Percentiles rank a stretch among this genome's conserved stretches.
phyloP scores from a whole-genome alignment of 1,284 basidiomycete genomes.

The Papiliotrema laurentii region DNA sequence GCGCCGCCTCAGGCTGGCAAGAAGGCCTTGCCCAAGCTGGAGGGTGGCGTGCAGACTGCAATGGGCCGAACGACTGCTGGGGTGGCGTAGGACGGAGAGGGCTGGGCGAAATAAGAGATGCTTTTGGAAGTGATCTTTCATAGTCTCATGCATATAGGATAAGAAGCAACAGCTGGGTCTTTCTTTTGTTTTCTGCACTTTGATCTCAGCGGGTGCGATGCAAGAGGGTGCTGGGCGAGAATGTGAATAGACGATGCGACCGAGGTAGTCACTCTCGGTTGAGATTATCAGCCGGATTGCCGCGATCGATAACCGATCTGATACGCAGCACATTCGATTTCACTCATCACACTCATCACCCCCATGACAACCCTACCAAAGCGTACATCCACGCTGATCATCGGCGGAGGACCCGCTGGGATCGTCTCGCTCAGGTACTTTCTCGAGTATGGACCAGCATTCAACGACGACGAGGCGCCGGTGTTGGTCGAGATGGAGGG shows the following conservation, averaged over 20 bases:
- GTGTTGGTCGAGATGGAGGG: constrained; percentile 59
- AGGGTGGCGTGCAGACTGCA: constrained; percentile 43
- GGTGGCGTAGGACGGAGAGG: constrained; percentile 12
- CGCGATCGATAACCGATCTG: too few relatives aligned
- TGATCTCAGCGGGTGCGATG: too few relatives aligned
- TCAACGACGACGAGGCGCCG: constrained; percentile 49
- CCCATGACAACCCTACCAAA: constrained; percentile 11
- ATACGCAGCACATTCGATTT: too few relatives aligned
- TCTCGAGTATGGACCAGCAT: constrained; percentile 49
- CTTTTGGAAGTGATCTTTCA: too few relatives aligned
- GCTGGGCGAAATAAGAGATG: too few relatives aligned
- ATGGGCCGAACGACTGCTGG: constrained; percentile 47
- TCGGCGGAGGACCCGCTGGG: constrained; percentile 60
- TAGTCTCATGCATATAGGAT: too few relatives aligned
- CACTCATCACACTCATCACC: neutral
- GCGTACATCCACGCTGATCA: constrained; percentile 37
- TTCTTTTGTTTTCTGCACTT: too few relatives aligned
- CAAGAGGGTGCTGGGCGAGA: too few relatives aligned
- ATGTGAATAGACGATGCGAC: too few relatives aligned
- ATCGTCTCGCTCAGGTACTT: constrained; percentile 60
- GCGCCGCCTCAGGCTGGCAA: constrained; percentile 50
- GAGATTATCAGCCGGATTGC: too few relatives aligned
- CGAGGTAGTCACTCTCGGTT: too few relatives aligned
- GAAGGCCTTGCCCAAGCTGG: constrained; percentile 42
- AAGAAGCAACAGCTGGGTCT: too few relatives aligned